Evolutionary conservation across 495 filamentous ascomycete genomes (phyloP).

Genomic region (Parachaetomium inaequale): DNA sequence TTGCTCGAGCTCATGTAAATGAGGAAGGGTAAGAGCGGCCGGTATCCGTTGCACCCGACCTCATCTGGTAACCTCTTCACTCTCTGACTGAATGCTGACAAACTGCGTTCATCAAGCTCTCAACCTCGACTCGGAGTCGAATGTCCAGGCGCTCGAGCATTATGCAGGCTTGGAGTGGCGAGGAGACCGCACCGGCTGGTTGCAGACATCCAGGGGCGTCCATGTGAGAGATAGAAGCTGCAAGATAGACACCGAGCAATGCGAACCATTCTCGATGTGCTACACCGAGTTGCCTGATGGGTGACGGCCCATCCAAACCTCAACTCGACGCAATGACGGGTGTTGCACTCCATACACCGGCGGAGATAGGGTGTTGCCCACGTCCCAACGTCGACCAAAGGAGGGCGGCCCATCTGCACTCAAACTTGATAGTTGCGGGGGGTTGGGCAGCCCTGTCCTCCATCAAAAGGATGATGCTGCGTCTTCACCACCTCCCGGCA

Average conservation of each 20-base stretch:
- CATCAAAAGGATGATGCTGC: no score
- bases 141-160: not conserved
- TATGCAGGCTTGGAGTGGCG: not conserved
- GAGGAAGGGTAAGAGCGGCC: not conserved
- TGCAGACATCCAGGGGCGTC: not conserved
- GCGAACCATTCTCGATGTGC: not conserved
- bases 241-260: not conserved
- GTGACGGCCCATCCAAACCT: not conserved
- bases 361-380: not conserved
- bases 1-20: constrained; percentile 1
- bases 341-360: not conserved
- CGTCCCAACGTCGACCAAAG: not conserved
- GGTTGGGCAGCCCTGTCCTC: no score
- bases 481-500: no score
- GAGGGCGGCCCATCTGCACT: not conserved
- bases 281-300: not conserved
- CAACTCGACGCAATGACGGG: not conserved
- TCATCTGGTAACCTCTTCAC: not conserved
- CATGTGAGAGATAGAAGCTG: not conserved
- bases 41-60: not conserved
- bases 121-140: not conserved
- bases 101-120: not conserved
- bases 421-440: no score
- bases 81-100: not conserved
- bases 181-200: not conserved